Evolutionary conservation across 345 rosid species (phyloP).

Genomic region (Xanthoceras sorbifolium): DNA sequence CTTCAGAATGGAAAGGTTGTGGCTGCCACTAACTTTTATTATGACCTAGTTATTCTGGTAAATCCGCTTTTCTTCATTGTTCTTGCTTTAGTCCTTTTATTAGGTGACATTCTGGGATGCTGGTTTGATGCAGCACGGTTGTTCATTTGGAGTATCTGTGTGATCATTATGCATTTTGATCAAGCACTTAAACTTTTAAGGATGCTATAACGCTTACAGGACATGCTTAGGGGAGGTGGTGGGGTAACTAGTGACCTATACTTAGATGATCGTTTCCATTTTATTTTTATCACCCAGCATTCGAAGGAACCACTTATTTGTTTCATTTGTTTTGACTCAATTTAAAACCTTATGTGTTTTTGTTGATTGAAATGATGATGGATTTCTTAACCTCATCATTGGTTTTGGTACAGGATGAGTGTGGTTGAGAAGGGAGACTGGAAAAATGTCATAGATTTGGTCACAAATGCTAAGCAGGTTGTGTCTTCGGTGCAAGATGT

Average conservation of each 20-base stretch:
- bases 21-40: neutral
- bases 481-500: constrained; percentile 84
- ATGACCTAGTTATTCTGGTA: neutral
- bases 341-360: neutral
- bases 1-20: neutral
- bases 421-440: constrained; percentile 81
- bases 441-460: constrained; percentile 68
- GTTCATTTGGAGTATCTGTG: neutral
- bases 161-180: neutral
- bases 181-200: neutral
- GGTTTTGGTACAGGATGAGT: constrained; percentile 62
- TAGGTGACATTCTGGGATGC: neutral
- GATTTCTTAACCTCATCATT: neutral
- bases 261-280: neutral
- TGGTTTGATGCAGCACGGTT: neutral
- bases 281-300: neutral
- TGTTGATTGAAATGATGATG: neutral
- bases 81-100: neutral
- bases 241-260: neutral
- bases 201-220: neutral
- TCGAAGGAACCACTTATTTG: neutral
- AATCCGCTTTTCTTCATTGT: neutral
- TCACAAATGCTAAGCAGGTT: constrained; percentile 83
- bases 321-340: neutral
- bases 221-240: neutral